Base-by-base conservation (phyloP, 2,329 filamentous ascomycete species). In the Fusarium sp. region DNA sequence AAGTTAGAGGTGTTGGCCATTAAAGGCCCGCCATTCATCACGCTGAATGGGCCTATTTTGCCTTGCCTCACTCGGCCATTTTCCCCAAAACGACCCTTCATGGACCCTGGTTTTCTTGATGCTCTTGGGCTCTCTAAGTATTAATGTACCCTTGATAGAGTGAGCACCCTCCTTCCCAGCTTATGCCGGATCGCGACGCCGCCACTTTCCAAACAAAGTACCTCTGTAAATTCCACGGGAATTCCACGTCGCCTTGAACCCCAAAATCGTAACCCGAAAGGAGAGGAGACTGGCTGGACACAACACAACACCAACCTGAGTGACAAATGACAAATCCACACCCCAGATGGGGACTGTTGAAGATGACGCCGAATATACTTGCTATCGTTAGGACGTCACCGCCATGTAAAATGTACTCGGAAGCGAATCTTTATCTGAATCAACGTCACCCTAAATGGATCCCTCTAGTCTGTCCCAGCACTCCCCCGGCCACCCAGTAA, bases 391-490 rank as follows among this genome's bases (percentile, higher is more conserved):
- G 55, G 55, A 56, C 40, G 43, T 59, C 43, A 71, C 68, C 51
- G 58, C 63, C 45, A 37, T 51, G 37, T 28, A 27, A 12, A n/a
- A 71, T 57, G 68, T 70, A 71, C 54, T 30, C 37, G 51, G 18
- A 21, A 21, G 30, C 30, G 32, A 46, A 64, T 55, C 45, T 59
- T 27, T 68, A 63, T 69, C 63, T 66, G 61, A 48, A 53, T 55
- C 57, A 70, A 60, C 68, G 63, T 70, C 68, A 71, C 68, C 43
- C 67, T 53, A 20, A 61, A 70, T 71, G 58, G 67, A 68, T 63
- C 54, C 42, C 34, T 65, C 60, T 64, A 64, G 55, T 64, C 48
- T 23, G 32, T 66, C 48, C 41, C 55, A 53, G 37, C 47, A 50
- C 56, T 43, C 34, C 58, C 66, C 66, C 45, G 53, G 57, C 67